Base-by-base conservation (phyloP, 768 basidiomycete species). In the Rhodotorula kratochvilovae region DNA sequence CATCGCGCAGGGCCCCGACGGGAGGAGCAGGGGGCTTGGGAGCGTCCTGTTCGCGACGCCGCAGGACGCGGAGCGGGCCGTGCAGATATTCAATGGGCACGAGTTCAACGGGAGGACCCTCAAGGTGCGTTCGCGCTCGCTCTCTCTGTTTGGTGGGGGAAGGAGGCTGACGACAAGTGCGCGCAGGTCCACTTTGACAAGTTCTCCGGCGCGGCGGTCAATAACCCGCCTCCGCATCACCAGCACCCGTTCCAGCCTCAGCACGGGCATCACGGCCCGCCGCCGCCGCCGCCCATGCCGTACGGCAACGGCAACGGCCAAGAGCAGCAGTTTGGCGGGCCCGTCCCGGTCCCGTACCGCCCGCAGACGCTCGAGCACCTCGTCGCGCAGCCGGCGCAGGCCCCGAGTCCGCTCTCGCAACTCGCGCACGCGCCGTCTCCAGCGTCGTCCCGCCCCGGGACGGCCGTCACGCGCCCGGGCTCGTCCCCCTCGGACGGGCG, bases 1-100 rank as follows among this genome's bases (percentile, higher is more conserved):
- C 75, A 90, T 96, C 31, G 90, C 90, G 27, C 85, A 92, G 43
- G 91, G 91, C 46, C 86, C 86, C 10, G 92, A 96, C 78, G 91
- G 92, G 21, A 86, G 93, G 46, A 92, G 91, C 48, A 83, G 92
- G 62, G 96, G 96, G 3, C 95, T 93, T 76, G 95, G 96, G 2
- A 95, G 90, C 1, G 93, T 97, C 2, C 85, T 89, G 0, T 95
- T 91, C 78, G 87, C 89, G 11, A 89, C 86, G 3, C 90, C 92
- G 74, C 82, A 84, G 43, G 94, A 97, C 76, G 90, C 94, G 5
- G 88, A 91, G 70, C 82, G 87, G 23, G 95, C 92, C 8, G 87
- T 92, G 42, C 83, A 85, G 61, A 87, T 91, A 85, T 95, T 95
- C 80, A 91, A 96, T 76, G 92, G 92, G 92, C 94, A 76, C 79